Evolutionary conservation across 208 protist genomes (phyloP), one percentile per base, ranked within the genome.

Genomic region (Lotmaria passim): DNA sequence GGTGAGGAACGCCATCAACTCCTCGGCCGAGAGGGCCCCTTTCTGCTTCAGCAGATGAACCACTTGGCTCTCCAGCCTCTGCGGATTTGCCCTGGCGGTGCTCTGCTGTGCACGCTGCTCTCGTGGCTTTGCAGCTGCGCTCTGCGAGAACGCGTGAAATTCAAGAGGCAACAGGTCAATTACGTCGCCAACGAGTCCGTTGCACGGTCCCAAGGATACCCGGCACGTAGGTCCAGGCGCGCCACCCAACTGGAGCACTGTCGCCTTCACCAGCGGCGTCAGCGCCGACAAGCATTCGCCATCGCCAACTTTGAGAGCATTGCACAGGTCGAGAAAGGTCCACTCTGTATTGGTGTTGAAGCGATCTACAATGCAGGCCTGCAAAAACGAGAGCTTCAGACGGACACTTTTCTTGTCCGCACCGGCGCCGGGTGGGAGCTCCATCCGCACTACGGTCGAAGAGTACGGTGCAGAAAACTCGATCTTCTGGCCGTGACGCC

Each of bases 331-430:
- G 31, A 23, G 30, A 38, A 86, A 14, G 8, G 47, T 44, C 69
- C 81, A 85, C 67, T 83, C 31, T 31, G 56, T 26, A 36, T 68
- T 71, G 33, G 24, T 7, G 65, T 92, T 85, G 63, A 93, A 86
- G 26, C 38, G 62, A n/a, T 86, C 62, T 19, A 77, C 23, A n/a
- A 84, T 67, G 48, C 69, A 64, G 46, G 80, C 66, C 61, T 87
- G 82, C 39, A 75, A 17, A 26, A 85, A 72, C 1, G 74, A 82
- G 0, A 87, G 60, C 57, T 67, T 69, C 46, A 86, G 46, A 24
- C 34, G 76, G 10, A 82, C 66, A n/a, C 24, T 59, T 14, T 34
- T 38, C 14, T 4, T 21, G 0, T 43, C 24, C 7, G 39, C 34
- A 7, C 23, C 34, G 21, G 39, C 23, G 11, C 56, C 47, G 30